Evolutionary conservation across 192 early-diverging fungal species (phyloP).

Genomic region (Gonapodya prolifera): DNA sequence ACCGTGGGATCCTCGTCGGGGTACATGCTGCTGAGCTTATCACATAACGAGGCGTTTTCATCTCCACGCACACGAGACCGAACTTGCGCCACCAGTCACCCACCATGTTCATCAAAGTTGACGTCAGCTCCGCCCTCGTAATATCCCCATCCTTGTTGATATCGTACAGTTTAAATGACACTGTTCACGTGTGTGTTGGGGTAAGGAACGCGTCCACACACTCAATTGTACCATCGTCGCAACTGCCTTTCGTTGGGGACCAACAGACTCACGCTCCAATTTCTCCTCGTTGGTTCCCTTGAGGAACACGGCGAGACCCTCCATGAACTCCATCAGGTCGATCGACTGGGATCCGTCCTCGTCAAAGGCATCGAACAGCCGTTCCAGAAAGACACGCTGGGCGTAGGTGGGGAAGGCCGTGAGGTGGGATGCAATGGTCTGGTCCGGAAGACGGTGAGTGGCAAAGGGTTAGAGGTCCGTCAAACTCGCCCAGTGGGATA

Average conservation of each 20-base stretch:
- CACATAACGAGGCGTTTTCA: too few relatives aligned
- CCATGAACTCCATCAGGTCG: conserved; percentile 47
- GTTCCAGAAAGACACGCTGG: conserved; percentile 57
- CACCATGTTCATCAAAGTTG: conserved; percentile 65
- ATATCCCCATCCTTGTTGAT: conserved; percentile 63
- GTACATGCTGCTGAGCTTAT: neutral
- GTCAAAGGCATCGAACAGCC: conserved; percentile 69
- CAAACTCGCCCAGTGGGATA: neutral
- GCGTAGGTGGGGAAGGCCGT: conserved; percentile 15
- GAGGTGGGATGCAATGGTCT: conserved; percentile 2
- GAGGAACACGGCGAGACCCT: conserved; percentile 61
- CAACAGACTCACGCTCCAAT: conserved; percentile 41
- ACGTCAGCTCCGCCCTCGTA: conserved; percentile 55
- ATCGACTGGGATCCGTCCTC: conserved; percentile 47
- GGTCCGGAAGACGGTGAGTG: too few relatives aligned
- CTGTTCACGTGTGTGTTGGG: conserved; percentile 19
- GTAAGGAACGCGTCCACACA: neutral
- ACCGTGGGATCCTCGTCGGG: conserved; percentile 54
- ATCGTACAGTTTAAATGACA: conserved; percentile 69
- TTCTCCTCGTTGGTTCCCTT: conserved; percentile 67
- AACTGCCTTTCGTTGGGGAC: conserved; percentile 13
- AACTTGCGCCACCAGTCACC: neutral
- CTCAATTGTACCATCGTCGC: conserved; percentile 49
- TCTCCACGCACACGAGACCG: neutral
- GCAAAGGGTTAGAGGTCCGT: neutral